Percentiles rank a stretch among this genome's conserved stretches.
phyloP scores from a whole-genome alignment of 371 early-diverging fungal species.

The Umbelopsis sp. region DNA sequence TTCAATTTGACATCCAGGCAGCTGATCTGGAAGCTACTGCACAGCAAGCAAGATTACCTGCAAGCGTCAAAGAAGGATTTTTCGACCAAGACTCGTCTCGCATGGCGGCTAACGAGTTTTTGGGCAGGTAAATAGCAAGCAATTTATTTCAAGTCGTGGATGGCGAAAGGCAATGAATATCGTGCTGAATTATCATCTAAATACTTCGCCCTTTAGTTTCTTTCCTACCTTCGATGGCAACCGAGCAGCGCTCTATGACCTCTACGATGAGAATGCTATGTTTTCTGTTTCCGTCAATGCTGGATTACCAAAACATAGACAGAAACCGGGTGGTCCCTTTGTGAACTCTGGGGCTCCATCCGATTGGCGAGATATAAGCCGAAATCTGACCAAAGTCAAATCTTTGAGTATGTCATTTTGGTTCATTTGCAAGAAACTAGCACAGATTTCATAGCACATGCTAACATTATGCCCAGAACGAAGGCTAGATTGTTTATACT shows the following conservation, averaged over 20 bases:
- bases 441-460: background rate
- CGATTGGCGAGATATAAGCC: conserved; percentile 33
- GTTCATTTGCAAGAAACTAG: background rate
- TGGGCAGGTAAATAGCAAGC: conserved; percentile 24
- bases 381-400: conserved; percentile 31
- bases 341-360: conserved; percentile 30
- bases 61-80: conserved; percentile 5
- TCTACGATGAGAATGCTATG: conserved; percentile 36
- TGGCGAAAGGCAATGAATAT: no score
- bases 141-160: background rate
- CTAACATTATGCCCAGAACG: conserved; percentile 24
- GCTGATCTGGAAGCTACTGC: conserved; percentile 34
- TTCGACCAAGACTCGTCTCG: conserved; percentile 37
- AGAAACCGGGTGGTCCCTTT: conserved; percentile 42
- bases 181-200: no score
- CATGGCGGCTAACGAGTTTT: conserved; percentile 29
- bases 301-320: conserved; percentile 38
- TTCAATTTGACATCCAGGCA: conserved; percentile 34
- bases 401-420: conserved; percentile 23
- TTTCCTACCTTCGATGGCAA: conserved; percentile 37
- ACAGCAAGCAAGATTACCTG: conserved; percentile 23
- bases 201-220: conserved; percentile 14
- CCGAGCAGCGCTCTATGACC: conserved; percentile 22
- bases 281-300: conserved; percentile 38
- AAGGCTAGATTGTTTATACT: conserved; percentile 34